phyloP scores from a whole-genome alignment of 495 filamentous ascomycete genomes.

The Aspergillus asperescens region DNA sequence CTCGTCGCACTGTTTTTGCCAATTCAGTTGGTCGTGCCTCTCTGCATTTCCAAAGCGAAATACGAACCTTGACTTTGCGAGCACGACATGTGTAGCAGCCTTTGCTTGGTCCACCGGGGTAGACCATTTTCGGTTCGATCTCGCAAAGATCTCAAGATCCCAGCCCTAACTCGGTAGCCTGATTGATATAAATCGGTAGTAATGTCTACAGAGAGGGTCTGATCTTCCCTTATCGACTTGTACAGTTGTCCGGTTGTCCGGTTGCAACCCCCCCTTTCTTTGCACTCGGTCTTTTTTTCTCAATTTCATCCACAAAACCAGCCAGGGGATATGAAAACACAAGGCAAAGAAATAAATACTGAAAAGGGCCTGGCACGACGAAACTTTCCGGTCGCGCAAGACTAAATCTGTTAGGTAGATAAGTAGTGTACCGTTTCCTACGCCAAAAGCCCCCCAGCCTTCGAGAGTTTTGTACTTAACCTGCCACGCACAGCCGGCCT shows the following conservation, averaged over 20 bases:
- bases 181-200: not conserved
- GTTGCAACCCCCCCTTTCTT: too few relatives aligned
- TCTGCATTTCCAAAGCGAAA: not conserved
- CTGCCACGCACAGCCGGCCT: not conserved
- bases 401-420: too few relatives aligned
- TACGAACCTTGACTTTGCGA: constrained; percentile 8
- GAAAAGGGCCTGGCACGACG: too few relatives aligned
- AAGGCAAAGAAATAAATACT: not conserved
- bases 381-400: too few relatives aligned
- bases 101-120: constrained; percentile 5
- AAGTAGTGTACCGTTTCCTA: constrained; percentile 19
- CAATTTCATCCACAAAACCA: not conserved
- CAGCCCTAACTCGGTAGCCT: not conserved
- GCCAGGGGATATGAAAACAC: not conserved
- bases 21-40: not conserved
- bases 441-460: constrained; percentile 12
- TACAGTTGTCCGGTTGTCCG: too few relatives aligned
- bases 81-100: constrained; percentile 11
- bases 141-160: constrained; percentile 3
- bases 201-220: not conserved
- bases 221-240: too few relatives aligned
- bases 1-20: constrained; percentile 2
- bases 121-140: not conserved
- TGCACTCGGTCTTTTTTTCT: too few relatives aligned
- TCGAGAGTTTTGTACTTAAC: too few relatives aligned